phyloP scores from a whole-genome alignment of 1,284 basidiomycete species.

The Retiboletus flavoniger region DNA sequence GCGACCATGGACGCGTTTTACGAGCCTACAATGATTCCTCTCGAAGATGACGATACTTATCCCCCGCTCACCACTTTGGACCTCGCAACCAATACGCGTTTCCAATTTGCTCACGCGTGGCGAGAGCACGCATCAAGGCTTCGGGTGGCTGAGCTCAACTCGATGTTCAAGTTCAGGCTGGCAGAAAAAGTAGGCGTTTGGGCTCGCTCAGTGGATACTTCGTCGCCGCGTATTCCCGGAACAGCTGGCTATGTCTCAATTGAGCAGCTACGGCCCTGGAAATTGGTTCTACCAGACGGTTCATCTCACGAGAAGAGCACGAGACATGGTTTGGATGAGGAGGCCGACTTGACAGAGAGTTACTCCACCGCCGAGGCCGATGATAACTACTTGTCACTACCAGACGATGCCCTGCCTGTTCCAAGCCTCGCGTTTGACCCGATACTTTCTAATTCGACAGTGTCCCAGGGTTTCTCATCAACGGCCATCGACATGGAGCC shows the following conservation, averaged over 20 bases:
- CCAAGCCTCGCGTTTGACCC: neutral
- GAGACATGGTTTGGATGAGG: neutral
- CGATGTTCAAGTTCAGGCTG: neutral
- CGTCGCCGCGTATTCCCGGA: slow-evolving; percentile 8
- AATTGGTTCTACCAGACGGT: slow-evolving; percentile 11
- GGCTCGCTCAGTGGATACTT: neutral
- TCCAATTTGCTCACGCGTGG: slow-evolving; percentile 26
- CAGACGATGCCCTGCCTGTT: neutral
- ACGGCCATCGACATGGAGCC: slow-evolving; percentile 15
- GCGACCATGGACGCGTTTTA: slow-evolving; percentile 13
- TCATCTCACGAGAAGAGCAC: neutral
- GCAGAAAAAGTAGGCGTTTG: slow-evolving; percentile 9
- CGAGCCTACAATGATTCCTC: slow-evolving; percentile 13
- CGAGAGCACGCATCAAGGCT: slow-evolving; percentile 18
- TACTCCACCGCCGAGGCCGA: neutral
- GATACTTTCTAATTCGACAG: neutral
- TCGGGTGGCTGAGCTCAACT: slow-evolving; percentile 8
- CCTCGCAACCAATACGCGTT: slow-evolving; percentile 25
- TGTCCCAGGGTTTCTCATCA: neutral
- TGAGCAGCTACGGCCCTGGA: slow-evolving; percentile 17
- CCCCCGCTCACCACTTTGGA: slow-evolving; percentile 18
- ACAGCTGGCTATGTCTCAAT: slow-evolving; percentile 15
- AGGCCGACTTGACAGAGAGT: neutral
- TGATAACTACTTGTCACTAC: neutral
- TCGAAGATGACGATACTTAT: slow-evolving; percentile 18